Evolutionary conservation across 2,329 filamentous ascomycete species (phyloP).

Genomic region (Colletotrichum noveboracense): DNA sequence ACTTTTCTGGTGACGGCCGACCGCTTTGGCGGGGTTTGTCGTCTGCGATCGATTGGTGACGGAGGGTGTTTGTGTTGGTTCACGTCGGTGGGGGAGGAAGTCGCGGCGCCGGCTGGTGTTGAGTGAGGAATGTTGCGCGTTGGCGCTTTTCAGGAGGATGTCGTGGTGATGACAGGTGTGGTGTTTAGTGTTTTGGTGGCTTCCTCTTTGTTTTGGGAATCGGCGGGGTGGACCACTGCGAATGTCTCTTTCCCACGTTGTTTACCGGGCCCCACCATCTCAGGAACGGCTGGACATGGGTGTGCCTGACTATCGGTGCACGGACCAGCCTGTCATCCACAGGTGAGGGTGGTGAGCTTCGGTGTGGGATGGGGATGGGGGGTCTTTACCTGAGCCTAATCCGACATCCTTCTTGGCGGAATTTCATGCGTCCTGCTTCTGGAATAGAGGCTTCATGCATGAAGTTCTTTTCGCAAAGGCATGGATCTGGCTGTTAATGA

Average conservation of each 20-base stretch:
- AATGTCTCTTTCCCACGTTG: constrained; percentile 7
- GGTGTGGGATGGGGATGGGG: background rate
- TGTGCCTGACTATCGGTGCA: background rate
- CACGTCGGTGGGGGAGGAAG: background rate
- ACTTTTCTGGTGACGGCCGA: background rate
- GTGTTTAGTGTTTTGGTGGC: background rate
- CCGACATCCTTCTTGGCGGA: background rate
- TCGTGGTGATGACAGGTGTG: background rate
- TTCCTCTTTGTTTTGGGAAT: background rate
- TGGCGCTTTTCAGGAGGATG: background rate
- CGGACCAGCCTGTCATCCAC: background rate
- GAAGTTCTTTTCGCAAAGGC: background rate
- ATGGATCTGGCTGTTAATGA: background rate
- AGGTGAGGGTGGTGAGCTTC: background rate
- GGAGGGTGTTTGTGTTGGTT: background rate
- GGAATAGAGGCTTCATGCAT: background rate
- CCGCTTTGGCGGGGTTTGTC: background rate
- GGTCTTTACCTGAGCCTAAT: background rate
- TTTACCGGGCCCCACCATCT: background rate
- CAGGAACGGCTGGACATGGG: background rate
- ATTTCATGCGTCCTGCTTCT: background rate
- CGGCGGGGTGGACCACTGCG: background rate
- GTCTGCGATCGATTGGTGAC: background rate
- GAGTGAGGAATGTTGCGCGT: background rate
- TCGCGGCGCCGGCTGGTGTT: background rate